phyloP scores from a whole-genome alignment of 768 basidiomycete species.

The Rhodotorula toruloides region DNA sequence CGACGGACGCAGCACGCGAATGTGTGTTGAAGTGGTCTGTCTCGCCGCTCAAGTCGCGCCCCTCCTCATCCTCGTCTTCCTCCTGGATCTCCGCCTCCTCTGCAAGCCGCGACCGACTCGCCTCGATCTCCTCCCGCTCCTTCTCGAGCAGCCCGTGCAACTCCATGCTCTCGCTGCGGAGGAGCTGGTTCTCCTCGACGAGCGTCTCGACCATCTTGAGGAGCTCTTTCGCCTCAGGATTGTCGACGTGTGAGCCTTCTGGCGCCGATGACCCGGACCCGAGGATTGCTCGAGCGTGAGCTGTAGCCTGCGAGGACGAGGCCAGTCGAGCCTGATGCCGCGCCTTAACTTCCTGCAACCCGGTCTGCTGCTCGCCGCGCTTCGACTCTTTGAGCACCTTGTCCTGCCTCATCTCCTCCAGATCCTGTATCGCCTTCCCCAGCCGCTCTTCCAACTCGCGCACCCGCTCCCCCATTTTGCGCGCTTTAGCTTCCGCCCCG shows the following conservation, averaged over 20 bases:
- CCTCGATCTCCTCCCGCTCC: slow-evolving; percentile 34
- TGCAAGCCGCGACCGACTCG: background rate
- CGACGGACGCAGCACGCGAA: too few species aligned
- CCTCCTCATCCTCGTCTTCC: too few species aligned
- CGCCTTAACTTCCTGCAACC: too few species aligned
- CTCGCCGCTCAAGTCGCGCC: background rate
- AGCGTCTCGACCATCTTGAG: slow-evolving; percentile 38
- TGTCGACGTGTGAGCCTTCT: too few species aligned
- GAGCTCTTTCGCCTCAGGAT: slow-evolving; percentile 33
- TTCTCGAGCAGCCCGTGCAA: slow-evolving; percentile 36
- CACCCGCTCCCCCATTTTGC: slow-evolving; percentile 41
- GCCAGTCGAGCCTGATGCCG: too few species aligned
- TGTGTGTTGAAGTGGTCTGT: too few species aligned
- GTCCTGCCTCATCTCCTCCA: slow-evolving; percentile 39
- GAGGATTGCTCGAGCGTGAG: too few species aligned
- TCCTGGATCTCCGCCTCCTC: too few species aligned
- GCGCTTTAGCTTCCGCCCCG: slow-evolving; percentile 59
- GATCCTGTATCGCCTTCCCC: slow-evolving; percentile 23
- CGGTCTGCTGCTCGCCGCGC: slow-evolving; percentile 21
- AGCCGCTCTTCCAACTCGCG: slow-evolving; percentile 28
- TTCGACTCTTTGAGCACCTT: slow-evolving; percentile 36
- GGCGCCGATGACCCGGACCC: too few species aligned
- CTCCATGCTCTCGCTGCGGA: slow-evolving; percentile 37
- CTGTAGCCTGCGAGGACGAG: too few species aligned
- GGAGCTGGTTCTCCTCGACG: slow-evolving; percentile 33